These are phyloP conservation scores for Porcisia deanei DNA, from an alignment of 208 protist genomes.

Conservation along the genomic window DNA sequence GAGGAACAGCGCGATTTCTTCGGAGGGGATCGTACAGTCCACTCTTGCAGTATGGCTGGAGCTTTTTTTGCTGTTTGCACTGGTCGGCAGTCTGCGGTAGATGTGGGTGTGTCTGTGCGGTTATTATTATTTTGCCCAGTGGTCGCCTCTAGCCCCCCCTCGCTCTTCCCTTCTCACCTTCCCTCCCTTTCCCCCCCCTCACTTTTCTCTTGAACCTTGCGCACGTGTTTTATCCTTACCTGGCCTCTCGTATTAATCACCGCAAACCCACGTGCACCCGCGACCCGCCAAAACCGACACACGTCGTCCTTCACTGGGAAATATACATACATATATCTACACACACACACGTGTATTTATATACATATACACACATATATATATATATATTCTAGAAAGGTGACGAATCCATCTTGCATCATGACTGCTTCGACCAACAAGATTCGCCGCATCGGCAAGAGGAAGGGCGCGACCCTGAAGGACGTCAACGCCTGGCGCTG, in stretches of 20 bases:
- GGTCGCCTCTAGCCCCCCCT: neutral
- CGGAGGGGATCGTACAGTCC: neutral
- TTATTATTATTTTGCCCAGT: neutral
- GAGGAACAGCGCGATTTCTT: neutral
- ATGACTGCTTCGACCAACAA: conserved; percentile 67
- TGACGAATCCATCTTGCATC: conserved; percentile 19
- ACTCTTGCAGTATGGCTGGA: neutral
- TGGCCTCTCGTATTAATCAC: no score
- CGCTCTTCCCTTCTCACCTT: neutral
- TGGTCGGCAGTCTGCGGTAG: neutral
- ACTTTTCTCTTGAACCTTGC: neutral
- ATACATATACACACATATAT: neutral
- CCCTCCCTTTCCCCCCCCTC: neutral
- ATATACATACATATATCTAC: no score
- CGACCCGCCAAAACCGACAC: neutral
- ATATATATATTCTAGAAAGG: conserved; percentile 6
- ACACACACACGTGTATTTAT: neutral
- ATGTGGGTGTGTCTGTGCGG: neutral
- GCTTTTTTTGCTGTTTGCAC: neutral
- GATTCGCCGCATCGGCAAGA: conserved; percentile 89
- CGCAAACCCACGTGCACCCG: neutral
- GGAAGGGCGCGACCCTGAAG: conserved; percentile 91
- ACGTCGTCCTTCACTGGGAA: no score
- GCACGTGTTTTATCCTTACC: no score
- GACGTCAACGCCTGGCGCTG: conserved; percentile 96